These are phyloP conservation scores for Colletotrichum tabaci DNA, from an alignment of 2,329 filamentous ascomycete species.

Conservation along the genomic window DNA sequence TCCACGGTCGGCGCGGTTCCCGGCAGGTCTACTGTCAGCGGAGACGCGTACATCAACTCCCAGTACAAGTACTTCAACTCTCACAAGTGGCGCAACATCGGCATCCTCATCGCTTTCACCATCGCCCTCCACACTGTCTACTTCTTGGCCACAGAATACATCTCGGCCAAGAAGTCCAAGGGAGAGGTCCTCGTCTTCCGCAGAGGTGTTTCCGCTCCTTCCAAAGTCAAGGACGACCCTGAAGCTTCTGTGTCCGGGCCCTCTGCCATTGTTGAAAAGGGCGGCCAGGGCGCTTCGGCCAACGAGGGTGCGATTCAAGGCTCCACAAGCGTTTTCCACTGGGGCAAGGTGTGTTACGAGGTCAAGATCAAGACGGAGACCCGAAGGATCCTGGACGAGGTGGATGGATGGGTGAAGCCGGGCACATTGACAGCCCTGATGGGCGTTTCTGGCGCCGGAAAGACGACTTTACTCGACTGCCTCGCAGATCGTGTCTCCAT, in stretches of 20 bases:
- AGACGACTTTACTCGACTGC: conserved; percentile 72
- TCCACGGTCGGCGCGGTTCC: conserved; percentile 59
- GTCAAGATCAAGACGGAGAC: conserved; percentile 75
- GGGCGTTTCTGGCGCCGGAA: conserved; percentile 49
- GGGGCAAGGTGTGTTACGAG: conserved; percentile 78
- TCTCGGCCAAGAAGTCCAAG: conserved; percentile 67
- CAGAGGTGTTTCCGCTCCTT: conserved; percentile 52
- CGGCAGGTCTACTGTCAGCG: conserved; percentile 59
- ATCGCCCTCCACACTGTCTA: conserved; percentile 64
- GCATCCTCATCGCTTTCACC: conserved; percentile 68
- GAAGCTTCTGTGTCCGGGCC: conserved; percentile 40
- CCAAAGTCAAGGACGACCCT: conserved; percentile 34
- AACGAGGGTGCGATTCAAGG: conserved; percentile 44
- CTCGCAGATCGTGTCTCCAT: conserved; percentile 77
- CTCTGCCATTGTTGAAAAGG: conserved; percentile 38
- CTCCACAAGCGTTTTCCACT: conserved; percentile 77
- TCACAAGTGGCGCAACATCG: conserved; percentile 69
- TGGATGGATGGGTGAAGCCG: conserved; percentile 80
- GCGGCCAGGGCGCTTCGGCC: conserved; percentile 22
- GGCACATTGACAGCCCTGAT: conserved; percentile 77
- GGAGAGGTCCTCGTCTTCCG: conserved; percentile 74
- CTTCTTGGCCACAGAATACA: conserved; percentile 64
- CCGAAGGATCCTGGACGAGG: conserved; percentile 75
- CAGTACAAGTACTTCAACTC: conserved; percentile 61
- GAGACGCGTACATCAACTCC: conserved; percentile 59